These are phyloP conservation scores for Musa itinerans DNA, from an alignment of 176 grass and related monocot genomes.

Conservation along the genomic window DNA sequence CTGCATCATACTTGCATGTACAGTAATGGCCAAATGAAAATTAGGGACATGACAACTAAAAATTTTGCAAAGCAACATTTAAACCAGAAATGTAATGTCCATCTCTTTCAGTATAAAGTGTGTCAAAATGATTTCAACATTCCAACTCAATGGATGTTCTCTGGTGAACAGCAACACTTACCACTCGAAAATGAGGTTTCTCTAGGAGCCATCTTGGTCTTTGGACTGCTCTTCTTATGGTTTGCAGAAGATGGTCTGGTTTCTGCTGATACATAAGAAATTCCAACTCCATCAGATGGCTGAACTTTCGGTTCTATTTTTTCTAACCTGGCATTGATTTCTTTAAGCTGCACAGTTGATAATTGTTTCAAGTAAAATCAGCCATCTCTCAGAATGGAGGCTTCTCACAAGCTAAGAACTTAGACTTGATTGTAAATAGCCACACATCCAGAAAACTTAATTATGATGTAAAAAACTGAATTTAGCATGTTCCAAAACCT, in stretches of 20 bases:
- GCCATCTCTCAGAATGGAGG: background rate
- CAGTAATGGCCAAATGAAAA: no score
- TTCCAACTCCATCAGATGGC: constrained; percentile 39
- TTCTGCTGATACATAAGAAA: constrained; percentile 39
- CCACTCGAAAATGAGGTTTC: constrained; percentile 78
- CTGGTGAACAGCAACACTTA: constrained; percentile 16
- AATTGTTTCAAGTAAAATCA: background rate
- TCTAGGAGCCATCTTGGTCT: constrained; percentile 41
- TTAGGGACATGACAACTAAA: no score
- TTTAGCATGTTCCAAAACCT: background rate
- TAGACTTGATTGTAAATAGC: background rate
- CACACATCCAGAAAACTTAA: constrained; percentile 1
- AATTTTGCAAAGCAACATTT: no score
- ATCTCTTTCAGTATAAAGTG: no score
- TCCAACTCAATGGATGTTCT: background rate
- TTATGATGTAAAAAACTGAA: background rate
- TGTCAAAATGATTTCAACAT: background rate
- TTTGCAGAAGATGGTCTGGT: constrained; percentile 63
- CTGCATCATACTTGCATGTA: no score
- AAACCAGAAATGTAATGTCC: no score
- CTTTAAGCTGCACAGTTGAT: constrained; percentile 52
- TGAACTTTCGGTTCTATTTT: constrained; percentile 76
- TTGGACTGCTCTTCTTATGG: constrained; percentile 81
- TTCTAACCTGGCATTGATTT: constrained; percentile 83
- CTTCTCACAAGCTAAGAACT: background rate